Percentiles rank a stretch among this genome's conserved stretches.
Evolutionary conservation across 495 filamentous ascomycete genomes (phyloP).

Genomic region (Lophiotrema nucula): DNA sequence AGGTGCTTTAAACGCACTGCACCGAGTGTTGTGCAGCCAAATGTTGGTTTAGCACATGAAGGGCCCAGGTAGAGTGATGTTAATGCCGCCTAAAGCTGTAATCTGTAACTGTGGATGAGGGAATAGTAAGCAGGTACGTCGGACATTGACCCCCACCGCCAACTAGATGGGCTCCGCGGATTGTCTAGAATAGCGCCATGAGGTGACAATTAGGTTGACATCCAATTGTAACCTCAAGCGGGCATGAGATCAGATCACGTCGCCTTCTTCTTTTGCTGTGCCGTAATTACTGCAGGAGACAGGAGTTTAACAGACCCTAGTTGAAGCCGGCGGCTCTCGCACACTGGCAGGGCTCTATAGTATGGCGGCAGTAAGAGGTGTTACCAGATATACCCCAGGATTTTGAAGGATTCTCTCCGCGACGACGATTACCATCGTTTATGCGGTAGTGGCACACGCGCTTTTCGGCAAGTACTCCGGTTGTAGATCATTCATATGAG

Average conservation of each 20-base stretch:
- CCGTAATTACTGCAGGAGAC: not conserved
- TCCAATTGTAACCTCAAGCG: conserved; percentile 23
- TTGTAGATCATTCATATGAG: no score
- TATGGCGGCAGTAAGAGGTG: not conserved
- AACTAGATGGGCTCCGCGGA: conserved; percentile 13
- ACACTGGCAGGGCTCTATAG: not conserved
- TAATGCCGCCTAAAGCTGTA: no score
- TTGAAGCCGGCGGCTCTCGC: not conserved
- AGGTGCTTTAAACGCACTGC: no score
- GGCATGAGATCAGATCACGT: not conserved
- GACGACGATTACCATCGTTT: not conserved
- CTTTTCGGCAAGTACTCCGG: no score
- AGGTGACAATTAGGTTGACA: conserved; percentile 7
- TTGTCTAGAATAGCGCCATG: conserved; percentile 6
- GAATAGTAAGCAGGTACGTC: no score
- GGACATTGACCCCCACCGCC: no score
- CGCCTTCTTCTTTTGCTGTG: not conserved
- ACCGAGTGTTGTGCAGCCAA: no score
- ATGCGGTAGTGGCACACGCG: no score
- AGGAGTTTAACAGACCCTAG: not conserved
- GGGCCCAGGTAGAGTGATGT: no score
- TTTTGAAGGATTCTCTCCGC: not conserved
- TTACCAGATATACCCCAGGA: not conserved
- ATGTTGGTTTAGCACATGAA: no score
- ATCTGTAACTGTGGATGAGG: no score